Conservation (phyloP, 495 filamentous ascomycete species). For the Penicillium alfredii region DNA sequence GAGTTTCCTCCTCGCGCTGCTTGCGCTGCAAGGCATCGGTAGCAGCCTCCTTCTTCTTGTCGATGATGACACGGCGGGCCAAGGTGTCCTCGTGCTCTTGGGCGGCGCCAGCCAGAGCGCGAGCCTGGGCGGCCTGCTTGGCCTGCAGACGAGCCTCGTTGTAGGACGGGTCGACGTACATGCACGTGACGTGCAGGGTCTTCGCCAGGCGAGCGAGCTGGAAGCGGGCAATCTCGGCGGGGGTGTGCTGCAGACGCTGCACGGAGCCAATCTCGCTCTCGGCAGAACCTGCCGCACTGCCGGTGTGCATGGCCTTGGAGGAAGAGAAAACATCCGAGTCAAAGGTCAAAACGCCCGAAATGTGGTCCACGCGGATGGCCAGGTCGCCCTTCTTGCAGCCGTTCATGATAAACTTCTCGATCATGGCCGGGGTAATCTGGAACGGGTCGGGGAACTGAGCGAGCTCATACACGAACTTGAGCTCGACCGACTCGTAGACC, state of each 20-base stretch:
- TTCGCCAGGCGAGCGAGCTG: constrained; percentile 89
- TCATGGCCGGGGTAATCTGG: constrained; percentile 83
- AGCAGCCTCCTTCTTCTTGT: constrained; percentile 92
- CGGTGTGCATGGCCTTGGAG: constrained; percentile 83
- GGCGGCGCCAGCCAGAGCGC: constrained; percentile 80
- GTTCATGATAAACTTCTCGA: constrained; percentile 99
- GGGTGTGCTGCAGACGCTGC: constrained; percentile 93
- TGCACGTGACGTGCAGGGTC: constrained; percentile 84
- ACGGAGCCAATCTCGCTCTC: constrained; percentile 80
- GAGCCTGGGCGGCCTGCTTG: constrained; percentile 70
- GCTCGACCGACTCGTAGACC: constrained; percentile 96
- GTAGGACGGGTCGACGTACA: constrained; percentile 88
- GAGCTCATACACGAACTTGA: constrained; percentile 87
- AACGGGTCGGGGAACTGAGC: constrained; percentile 96
- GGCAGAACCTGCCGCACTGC: constrained; percentile 79
- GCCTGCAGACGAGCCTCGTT: constrained; percentile 70
- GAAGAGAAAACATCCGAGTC: constrained; percentile 98
- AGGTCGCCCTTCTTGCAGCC: constrained; percentile 99
- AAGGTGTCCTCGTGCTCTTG: constrained; percentile 87
- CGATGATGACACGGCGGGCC: constrained; percentile 81
- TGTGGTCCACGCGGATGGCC: constrained; percentile 92
- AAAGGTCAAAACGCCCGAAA: constrained; percentile 89
- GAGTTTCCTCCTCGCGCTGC: constrained; percentile 86
- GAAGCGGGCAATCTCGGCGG: constrained; percentile 93
- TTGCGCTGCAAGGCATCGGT: constrained; percentile 75